These are phyloP conservation scores for Saccharum hybrid DNA, from an alignment of 202 grass and related monocot genomes.

Conservation along the genomic window DNA sequence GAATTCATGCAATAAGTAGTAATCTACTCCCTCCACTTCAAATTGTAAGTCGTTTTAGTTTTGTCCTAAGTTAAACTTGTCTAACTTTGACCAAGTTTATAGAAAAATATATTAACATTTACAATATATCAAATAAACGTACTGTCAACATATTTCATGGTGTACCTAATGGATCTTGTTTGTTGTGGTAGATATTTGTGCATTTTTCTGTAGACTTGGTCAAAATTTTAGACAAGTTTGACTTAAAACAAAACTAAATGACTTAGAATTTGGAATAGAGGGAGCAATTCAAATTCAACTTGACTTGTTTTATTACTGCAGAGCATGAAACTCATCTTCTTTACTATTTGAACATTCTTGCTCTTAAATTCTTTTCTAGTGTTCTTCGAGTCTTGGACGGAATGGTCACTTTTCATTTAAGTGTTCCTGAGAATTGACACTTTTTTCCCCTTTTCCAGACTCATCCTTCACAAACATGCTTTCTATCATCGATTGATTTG, in stretches of 20 bases:
- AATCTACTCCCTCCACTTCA: not conserved
- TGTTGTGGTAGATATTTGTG: not conserved
- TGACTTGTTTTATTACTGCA: slow-evolving; percentile 8
- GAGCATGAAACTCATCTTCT: not conserved
- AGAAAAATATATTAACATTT: not conserved
- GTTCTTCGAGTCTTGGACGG: not conserved
- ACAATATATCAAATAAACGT: not conserved
- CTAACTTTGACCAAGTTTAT: not conserved
- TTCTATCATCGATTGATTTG: slow-evolving; percentile 94
- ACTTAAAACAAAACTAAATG: not conserved
- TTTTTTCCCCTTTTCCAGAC: slow-evolving; percentile 64
- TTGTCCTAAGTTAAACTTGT: not conserved
- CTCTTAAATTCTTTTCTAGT: slow-evolving; percentile 7
- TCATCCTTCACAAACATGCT: slow-evolving; percentile 96
- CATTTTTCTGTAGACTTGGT: not conserved
- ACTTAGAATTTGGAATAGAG: not conserved
- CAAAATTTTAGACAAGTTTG: not conserved
- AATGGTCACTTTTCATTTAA: not conserved
- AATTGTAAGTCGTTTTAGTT: not conserved
- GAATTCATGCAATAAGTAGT: not conserved
- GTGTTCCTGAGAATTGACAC: slow-evolving; percentile 23
- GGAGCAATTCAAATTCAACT: slow-evolving; percentile 8
- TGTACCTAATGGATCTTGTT: not conserved
- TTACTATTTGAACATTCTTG: not conserved
- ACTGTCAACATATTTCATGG: not conserved